Evolutionary conservation across 768 basidiomycete genomes (phyloP).

Genomic region (Naganishia friedmannii): DNA sequence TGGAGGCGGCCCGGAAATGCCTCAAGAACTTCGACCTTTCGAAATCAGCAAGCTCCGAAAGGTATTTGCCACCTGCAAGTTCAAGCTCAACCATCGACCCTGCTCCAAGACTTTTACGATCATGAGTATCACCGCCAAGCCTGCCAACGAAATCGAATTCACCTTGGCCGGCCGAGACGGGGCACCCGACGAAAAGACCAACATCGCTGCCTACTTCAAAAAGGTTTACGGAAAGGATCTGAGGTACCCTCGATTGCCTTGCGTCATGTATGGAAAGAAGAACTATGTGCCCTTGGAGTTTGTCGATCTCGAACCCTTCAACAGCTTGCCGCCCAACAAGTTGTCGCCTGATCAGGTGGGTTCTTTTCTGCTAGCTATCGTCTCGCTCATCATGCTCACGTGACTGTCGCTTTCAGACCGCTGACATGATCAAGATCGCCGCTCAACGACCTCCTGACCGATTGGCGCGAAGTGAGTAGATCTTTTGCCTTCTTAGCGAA

Average conservation of each 20-base stretch:
- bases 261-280: constrained; percentile 42
- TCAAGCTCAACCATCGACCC: constrained; percentile 43
- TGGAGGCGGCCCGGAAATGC: constrained; percentile 22
- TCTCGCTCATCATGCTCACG: not conserved
- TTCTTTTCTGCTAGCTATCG: not conserved
- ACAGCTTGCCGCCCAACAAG: constrained; percentile 46
- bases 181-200: constrained; percentile 33
- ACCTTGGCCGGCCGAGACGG: constrained; percentile 41
- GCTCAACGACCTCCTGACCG: constrained; percentile 48
- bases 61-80: constrained; percentile 44
- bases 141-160: constrained; percentile 44
- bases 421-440: constrained; percentile 49
- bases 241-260: constrained; percentile 45
- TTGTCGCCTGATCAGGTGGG: constrained; percentile 38
- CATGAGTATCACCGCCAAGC: constrained; percentile 39
- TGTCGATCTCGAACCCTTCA: constrained; percentile 45
- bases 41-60: constrained; percentile 42
- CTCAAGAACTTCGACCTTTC: constrained; percentile 19
- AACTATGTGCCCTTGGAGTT: constrained; percentile 50
- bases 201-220: constrained; percentile 42
- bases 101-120: constrained; percentile 41
- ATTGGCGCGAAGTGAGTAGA: constrained; percentile 31
- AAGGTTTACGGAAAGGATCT: constrained; percentile 37
- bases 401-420: not conserved
- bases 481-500: constrained; percentile 21